Evolutionary conservation across 345 rosid genomes (phyloP).

Genomic region (Excoecaria cochinchinensis): DNA sequence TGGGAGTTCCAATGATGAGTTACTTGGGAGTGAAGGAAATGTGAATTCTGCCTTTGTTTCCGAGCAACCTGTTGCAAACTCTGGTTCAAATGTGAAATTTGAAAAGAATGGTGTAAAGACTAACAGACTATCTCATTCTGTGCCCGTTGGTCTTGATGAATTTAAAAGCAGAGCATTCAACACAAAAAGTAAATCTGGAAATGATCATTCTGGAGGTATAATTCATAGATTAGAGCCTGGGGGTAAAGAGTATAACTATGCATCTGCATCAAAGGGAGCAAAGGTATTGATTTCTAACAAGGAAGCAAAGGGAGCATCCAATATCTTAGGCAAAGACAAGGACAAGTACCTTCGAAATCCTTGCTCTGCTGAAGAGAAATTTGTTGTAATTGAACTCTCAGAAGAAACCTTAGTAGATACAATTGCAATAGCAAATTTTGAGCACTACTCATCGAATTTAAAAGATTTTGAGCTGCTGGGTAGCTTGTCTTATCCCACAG

Average conservation of each 20-base stretch:
- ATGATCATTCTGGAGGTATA: slow-evolving; percentile 61
- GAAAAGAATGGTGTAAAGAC: slow-evolving; percentile 36
- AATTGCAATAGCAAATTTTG: slow-evolving; percentile 78
- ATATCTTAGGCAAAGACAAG: slow-evolving; percentile 70
- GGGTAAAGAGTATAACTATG: slow-evolving; percentile 84
- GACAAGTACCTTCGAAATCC: slow-evolving; percentile 95
- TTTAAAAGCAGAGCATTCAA: slow-evolving; percentile 79
- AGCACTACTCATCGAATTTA: slow-evolving; percentile 87
- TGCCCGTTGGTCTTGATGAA: slow-evolving; percentile 81
- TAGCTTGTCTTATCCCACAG: slow-evolving; percentile 86
- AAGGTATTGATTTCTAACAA: slow-evolving; percentile 78
- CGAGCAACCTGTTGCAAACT: slow-evolving; percentile 26
- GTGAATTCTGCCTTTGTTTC: slow-evolving; percentile 18
- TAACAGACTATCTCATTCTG: slow-evolving; percentile 52
- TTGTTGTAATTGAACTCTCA: slow-evolving; percentile 78
- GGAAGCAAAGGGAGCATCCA: slow-evolving; percentile 92
- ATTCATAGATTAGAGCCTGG: slow-evolving; percentile 87
- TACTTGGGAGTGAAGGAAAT: slow-evolving; percentile 27
- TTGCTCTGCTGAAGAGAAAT: slow-evolving; percentile 88
- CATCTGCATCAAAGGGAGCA: slow-evolving; percentile 86
- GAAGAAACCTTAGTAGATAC: slow-evolving; percentile 92
- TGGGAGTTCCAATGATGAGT: slow-evolving; percentile 18
- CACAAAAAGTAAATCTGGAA: slow-evolving; percentile 59
- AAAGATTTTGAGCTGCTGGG: slow-evolving; percentile 86
- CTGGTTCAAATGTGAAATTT: slow-evolving; percentile 27